Percentiles rank a stretch among this genome's conserved stretches.
These are phyloP conservation scores for Colletotrichum musicola DNA, from an alignment of 2,329 filamentous ascomycete species.

Conservation along the genomic window DNA sequence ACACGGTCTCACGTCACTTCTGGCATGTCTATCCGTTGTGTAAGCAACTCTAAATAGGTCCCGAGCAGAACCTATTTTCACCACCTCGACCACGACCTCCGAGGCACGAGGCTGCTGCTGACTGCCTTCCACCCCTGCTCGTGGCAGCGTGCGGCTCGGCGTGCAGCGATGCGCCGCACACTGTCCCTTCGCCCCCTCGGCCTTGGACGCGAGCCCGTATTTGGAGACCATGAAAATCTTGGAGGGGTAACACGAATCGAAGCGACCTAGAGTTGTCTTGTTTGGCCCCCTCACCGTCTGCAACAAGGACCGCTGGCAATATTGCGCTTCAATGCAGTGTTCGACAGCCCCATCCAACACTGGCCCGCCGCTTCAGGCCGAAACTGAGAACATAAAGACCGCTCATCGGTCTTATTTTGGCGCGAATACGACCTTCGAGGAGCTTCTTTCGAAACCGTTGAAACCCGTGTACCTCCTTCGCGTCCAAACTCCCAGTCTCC, in stretches of 20 bases:
- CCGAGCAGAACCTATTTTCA: not conserved
- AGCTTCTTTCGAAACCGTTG: conserved; percentile 36
- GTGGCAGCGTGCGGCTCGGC: conserved; percentile 8
- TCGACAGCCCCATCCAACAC: not conserved
- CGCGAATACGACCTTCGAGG: conserved; percentile 25
- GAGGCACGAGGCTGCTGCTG: conserved; percentile 16
- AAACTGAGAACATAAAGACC: not conserved
- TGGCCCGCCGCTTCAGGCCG: conserved; percentile 9
- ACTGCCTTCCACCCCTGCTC: not conserved
- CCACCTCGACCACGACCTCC: not conserved
- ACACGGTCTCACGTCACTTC: conserved; percentile 14
- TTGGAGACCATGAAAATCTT: not conserved
- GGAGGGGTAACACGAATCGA: conserved; percentile 4
- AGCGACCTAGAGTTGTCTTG: not conserved
- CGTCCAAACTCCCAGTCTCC: not conserved
- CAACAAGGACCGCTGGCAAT: conserved; percentile 4
- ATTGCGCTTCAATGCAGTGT: conserved; percentile 7
- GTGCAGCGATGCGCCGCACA: conserved; percentile 1
- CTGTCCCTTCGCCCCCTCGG: not conserved
- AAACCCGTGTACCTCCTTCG: conserved; percentile 20
- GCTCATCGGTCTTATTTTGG: not conserved
- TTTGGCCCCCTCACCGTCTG: not conserved
- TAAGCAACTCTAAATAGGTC: conserved; percentile 11
- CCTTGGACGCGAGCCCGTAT: not conserved
- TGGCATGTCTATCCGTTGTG: not conserved